Evolutionary conservation across 108 stramenopile species (phyloP).

Genomic region (Cyclostephanos invisitatus): DNA sequence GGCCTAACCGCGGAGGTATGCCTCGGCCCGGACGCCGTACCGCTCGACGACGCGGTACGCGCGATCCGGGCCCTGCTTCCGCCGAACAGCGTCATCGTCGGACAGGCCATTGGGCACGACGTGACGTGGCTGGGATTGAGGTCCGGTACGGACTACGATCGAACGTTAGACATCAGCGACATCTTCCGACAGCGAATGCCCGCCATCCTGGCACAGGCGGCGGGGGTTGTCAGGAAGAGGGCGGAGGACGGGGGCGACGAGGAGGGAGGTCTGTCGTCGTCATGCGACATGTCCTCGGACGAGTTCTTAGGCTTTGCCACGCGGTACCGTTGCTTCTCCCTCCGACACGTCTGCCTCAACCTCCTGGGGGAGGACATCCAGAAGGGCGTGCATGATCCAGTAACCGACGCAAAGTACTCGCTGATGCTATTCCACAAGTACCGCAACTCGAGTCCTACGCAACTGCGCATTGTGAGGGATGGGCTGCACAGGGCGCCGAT

Average conservation of each 20-base stretch:
- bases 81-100: slow-evolving; percentile 51
- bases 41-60: slow-evolving; percentile 39
- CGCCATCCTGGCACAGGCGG: slow-evolving; percentile 15
- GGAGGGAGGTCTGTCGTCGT: not conserved
- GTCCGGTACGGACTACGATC: slow-evolving; percentile 45
- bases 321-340: slow-evolving; percentile 40
- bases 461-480: slow-evolving; percentile 50
- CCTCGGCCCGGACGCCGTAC: slow-evolving; percentile 27
- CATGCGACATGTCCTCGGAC: slow-evolving; percentile 26
- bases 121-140: slow-evolving; percentile 52
- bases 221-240: slow-evolving; percentile 34
- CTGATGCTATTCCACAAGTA: slow-evolving; percentile 55
- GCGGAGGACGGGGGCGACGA: slow-evolving; percentile 17
- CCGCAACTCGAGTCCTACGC: slow-evolving; percentile 38
- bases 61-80: slow-evolving; percentile 35
- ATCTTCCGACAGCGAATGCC: slow-evolving; percentile 51
- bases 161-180: slow-evolving; percentile 43
- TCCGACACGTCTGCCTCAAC: slow-evolving; percentile 51
- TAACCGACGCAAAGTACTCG: slow-evolving; percentile 47
- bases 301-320: slow-evolving; percentile 41
- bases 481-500: slow-evolving; percentile 46
- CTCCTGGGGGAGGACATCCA: slow-evolving; percentile 56
- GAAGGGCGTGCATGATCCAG: slow-evolving; percentile 82
- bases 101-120: slow-evolving; percentile 56
- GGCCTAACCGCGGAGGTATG: slow-evolving; percentile 46